Base-by-base conservation (phyloP, 139 green algal species). In the Penium margaritaceum region DNA sequence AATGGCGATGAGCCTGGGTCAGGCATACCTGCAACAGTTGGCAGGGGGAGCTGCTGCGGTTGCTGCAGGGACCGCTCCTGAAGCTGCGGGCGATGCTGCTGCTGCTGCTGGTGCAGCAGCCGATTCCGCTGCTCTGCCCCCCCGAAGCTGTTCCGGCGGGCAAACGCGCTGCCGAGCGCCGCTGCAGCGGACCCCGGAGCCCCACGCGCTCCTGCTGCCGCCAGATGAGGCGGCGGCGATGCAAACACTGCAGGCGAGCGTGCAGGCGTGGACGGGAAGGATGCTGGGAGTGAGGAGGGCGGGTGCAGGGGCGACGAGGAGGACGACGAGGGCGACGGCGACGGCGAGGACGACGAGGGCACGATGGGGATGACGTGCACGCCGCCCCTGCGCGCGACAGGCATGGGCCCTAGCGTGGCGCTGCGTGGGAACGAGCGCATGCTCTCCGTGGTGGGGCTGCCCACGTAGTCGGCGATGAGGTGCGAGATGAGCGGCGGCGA, bases 391-490 rank as follows among this genome's bases (percentile, higher is more conserved):
- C 15, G 63, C 21, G 24, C 14, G 63, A 70, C 24, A 32, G 63
- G 63, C 24, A 27, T 21, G 24, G 39, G 21, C 24, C 17, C 65
- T 14, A 15, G 9, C 17, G 65, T 60, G n/a, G 38, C 27, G 38
- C 65, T 15, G 19, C 9, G 37, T 61, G 67, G 70, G 24, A 64
- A 41, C 24, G 29, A 63, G 27, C 46, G 72, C n/a, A n/a, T n/a
- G 35, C 41, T 29, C 24, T 60, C 69, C 5, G 54, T 69, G 19
- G 72, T 75, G 55, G 67, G 74, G 65, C 65, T 81, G 9, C 74
- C 74, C 15, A 81, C 64, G 61, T 81, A 81, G 36, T 81, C 74
- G 15, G 65, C 36, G 32, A 81, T 81, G 41, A 81, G 54, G 2
- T 29, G 34, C 7, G 74, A 29, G 41, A 81, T 30, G 15, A 75